A percentile compares a stretch with the other conserved stretches of the same genome.
phyloP scores from a whole-genome alignment of 495 filamentous ascomycete genomes.

The Penicillium odoratum region DNA sequence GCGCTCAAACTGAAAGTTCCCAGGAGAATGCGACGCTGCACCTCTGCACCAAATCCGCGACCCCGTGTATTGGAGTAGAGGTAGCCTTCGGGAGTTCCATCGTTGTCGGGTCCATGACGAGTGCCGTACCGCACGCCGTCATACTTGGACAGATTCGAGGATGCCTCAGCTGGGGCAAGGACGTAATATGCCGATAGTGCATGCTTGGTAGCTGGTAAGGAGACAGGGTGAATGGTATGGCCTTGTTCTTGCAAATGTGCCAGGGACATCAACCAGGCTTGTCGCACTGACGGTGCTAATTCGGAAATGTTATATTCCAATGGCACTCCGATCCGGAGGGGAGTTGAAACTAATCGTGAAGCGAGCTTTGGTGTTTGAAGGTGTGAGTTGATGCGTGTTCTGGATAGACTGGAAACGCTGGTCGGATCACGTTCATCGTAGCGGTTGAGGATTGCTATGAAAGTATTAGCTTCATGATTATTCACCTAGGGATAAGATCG shows the following conservation, averaged over 20 bases:
- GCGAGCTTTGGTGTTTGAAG: slow-evolving; percentile 27
- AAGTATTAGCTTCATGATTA: slow-evolving; percentile 7
- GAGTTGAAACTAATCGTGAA: slow-evolving; percentile 24
- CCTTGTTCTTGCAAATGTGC: slow-evolving; percentile 57
- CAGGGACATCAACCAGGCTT: slow-evolving; percentile 66
- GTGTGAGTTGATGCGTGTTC: slow-evolving; percentile 41
- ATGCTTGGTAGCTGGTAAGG: slow-evolving; percentile 79
- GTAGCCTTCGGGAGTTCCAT: slow-evolving; percentile 44
- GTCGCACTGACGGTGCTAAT: slow-evolving; percentile 65
- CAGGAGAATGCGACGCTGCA: slow-evolving; percentile 80
- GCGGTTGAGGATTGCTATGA: slow-evolving; percentile 48
- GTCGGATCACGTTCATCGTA: slow-evolving; percentile 80
- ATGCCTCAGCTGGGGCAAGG: slow-evolving; percentile 91
- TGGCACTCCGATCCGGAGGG: slow-evolving; percentile 70
- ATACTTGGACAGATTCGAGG: slow-evolving; percentile 96
- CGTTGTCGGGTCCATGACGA: slow-evolving; percentile 37
- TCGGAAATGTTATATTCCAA: slow-evolving; percentile 86
- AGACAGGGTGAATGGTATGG: slow-evolving; percentile 70
- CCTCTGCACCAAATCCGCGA: slow-evolving; percentile 76
- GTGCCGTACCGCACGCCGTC: slow-evolving; percentile 90
- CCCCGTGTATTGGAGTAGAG: slow-evolving; percentile 77
- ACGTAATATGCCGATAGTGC: slow-evolving; percentile 94
- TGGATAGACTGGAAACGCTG: slow-evolving; percentile 54
- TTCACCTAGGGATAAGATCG: not conserved
- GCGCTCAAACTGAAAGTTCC: slow-evolving; percentile 91